Conservation (phyloP, 2,329 filamentous ascomycete genomes). For the Sordariomycetes sp. region DNA sequence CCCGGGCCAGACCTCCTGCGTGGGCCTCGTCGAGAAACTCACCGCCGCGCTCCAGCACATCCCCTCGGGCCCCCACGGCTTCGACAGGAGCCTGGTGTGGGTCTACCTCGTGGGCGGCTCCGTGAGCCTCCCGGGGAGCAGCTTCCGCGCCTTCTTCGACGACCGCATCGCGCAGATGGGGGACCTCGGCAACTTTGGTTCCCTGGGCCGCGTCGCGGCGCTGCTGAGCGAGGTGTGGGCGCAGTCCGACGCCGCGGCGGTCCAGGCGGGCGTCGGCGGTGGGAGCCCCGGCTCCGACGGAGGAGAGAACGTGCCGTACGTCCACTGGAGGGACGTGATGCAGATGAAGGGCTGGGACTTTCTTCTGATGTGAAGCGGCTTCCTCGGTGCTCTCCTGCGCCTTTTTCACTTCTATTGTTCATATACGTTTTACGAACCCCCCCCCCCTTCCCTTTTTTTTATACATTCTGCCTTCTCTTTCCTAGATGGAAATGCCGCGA, state of each 20-base stretch:
- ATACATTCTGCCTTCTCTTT: not conserved
- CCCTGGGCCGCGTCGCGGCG: conserved; percentile 69
- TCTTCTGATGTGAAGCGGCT: conserved; percentile 59
- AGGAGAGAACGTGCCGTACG: conserved; percentile 39
- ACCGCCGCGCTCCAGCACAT: conserved; percentile 67
- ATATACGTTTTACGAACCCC: not conserved
- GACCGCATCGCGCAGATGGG: conserved; percentile 64
- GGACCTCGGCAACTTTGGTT: conserved; percentile 66
- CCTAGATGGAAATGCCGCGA: conserved; percentile 6
- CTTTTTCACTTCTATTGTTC: conserved; percentile 8
- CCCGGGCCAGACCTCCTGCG: conserved; percentile 58
- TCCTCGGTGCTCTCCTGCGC: not conserved
- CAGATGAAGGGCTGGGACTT: conserved; percentile 84
- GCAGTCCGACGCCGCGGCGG: conserved; percentile 46
- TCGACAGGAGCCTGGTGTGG: conserved; percentile 86
- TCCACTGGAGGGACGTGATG: conserved; percentile 96
- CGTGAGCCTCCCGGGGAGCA: conserved; percentile 56
- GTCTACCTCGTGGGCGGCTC: conserved; percentile 81
- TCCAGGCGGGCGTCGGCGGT: conserved; percentile 17
- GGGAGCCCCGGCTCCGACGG: conserved; percentile 21
- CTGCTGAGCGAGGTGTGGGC: conserved; percentile 78
- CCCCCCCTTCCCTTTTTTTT: conserved; percentile 1
- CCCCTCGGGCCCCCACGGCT: conserved; percentile 67
- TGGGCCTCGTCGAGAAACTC: conserved; percentile 67
- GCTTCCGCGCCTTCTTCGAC: conserved; percentile 66